Base-by-base conservation (phyloP, 176 grass and related monocot genomes). In the Pontederia paniculata region DNA sequence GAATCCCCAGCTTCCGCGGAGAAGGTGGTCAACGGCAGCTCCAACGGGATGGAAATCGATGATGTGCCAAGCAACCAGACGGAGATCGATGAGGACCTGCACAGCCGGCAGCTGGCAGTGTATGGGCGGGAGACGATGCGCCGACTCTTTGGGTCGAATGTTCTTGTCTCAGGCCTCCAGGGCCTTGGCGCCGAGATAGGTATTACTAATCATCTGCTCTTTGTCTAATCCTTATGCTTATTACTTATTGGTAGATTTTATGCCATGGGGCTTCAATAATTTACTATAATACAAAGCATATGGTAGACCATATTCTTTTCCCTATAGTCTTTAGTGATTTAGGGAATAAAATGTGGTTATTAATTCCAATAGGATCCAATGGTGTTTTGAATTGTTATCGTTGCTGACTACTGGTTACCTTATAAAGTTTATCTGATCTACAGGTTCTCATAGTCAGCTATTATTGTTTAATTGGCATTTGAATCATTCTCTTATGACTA, bases 61-160 rank as follows among this genome's bases (percentile, higher is more conserved):
- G 66, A 12, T 7, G 21, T 21, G 0, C 51, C 37, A 41, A 55
- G 41, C 37, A 68, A 42, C 50, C 17, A 45, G 14, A 47, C 71
- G 9, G 89, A 94, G 77, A 94, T 94, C 69, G 89, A 94, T 22
- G 89, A 94, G 66, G 80, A 94, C 62, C 81, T 94, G 21, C 89
- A 94, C 72, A 94, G 89, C 14, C 74, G 89, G 64, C 89, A 94
- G 65, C 80, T 88, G 23, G 89, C 89, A 11, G 89, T 88, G 58
- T 94, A 94, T 8, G 89, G 89, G 1, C 73, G 89, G 70, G 84
- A 88, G 60, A 94, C 89, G 46, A 94, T 94, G 89, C 79, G 77
- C 77, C 80, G 89, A 5, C 89, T 94, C 45, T 94, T 94, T 13
- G 89, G 50, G 17, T 94, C 89, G 52, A 88, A 94, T 55, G 72